Evolutionary conservation across 495 filamentous ascomycete genomes (phyloP).

Genomic region (Xylaria castorea): DNA sequence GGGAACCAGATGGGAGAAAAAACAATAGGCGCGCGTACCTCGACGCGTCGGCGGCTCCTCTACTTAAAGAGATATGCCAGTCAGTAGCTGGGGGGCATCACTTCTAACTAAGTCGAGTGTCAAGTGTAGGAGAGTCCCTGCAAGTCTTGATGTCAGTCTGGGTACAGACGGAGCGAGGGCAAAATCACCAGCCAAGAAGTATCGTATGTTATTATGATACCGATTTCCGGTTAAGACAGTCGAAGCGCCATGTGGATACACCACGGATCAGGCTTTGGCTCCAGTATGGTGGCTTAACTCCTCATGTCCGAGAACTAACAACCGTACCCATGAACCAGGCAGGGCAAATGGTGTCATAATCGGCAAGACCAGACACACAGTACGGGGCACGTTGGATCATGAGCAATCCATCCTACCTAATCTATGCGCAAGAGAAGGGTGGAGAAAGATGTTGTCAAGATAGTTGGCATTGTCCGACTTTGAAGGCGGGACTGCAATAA

Average conservation of each 20-base stretch:
- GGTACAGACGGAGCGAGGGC: background rate
- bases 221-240: background rate
- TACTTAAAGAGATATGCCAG: no score
- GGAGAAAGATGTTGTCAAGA: background rate
- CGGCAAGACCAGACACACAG: conserved; percentile 15
- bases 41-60: background rate
- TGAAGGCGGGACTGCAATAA: background rate
- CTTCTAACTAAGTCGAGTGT: no score
- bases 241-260: background rate
- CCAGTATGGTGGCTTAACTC: conserved; percentile 18
- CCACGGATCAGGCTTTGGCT: conserved; percentile 20
- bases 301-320: conserved; percentile 18
- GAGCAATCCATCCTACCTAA: background rate
- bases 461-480: background rate
- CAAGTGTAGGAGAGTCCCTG: no score
- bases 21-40: background rate
- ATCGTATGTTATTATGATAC: conserved; percentile 4
- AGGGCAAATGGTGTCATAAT: conserved; percentile 20
- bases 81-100: background rate
- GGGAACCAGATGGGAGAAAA: background rate
- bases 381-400: conserved; percentile 11
- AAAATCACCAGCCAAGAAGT: conserved; percentile 3
- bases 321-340: conserved; percentile 11
- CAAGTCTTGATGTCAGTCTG: no score
- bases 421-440: background rate